phyloP scores from a whole-genome alignment of 352 stramenopile genomes.

The Pilasporangium apinafurcum region DNA sequence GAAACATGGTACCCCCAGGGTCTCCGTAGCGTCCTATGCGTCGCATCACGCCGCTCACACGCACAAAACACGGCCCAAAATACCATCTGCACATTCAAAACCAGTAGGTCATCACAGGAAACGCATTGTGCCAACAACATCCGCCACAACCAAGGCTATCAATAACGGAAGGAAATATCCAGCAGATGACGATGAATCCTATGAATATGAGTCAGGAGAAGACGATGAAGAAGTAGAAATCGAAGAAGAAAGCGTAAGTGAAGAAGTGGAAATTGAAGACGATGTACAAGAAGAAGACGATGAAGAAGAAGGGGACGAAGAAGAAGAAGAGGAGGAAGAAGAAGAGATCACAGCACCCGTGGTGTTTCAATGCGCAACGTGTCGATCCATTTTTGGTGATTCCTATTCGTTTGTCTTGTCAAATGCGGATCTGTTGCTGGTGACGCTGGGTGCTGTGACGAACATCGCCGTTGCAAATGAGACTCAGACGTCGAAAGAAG shows the following conservation, averaged over 20 bases:
- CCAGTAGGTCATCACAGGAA: too few relatives aligned
- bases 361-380: conserved; percentile 82
- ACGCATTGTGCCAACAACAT: too few relatives aligned
- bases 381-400: conserved; percentile 76
- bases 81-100: too few relatives aligned
- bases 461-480: conserved; percentile 44
- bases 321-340: conserved; percentile 35
- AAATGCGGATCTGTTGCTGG: conserved; percentile 61
- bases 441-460: conserved; percentile 68
- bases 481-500: conserved; percentile 40
- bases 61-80: too few relatives aligned
- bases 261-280: conserved; percentile 12
- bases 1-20: too few relatives aligned
- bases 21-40: too few relatives aligned
- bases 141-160: too few relatives aligned
- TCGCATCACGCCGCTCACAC: too few relatives aligned
- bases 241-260: conserved; percentile 3
- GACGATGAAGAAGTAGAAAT: conserved; percentile 8
- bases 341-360: conserved; percentile 58
- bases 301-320: conserved; percentile 15
- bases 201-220: too few relatives aligned
- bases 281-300: conserved; percentile 29
- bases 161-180: too few relatives aligned
- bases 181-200: too few relatives aligned
- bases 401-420: conserved; percentile 77